Evolutionary conservation across 164 flowering plant genomes (phyloP).

Genomic region (Santalum album): DNA sequence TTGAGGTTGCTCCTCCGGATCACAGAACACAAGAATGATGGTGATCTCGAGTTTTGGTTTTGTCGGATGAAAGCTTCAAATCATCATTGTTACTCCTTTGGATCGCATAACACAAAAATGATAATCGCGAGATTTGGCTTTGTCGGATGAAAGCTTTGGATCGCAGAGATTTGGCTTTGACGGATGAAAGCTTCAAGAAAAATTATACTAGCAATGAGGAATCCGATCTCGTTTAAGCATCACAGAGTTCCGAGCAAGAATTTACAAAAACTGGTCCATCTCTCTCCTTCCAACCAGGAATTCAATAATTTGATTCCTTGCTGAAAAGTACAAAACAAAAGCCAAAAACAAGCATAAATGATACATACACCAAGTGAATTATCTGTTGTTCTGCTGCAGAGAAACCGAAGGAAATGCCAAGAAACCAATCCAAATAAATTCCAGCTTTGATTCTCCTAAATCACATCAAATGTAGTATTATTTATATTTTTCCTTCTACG

Average conservation of each 20-base stretch:
- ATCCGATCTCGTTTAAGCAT: constrained; percentile 49
- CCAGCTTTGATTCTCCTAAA: no score
- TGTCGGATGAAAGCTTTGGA: constrained; percentile 59
- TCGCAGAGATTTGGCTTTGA: no score
- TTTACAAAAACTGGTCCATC: constrained; percentile 48
- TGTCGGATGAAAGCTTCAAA: no score
- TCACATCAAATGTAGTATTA: not conserved
- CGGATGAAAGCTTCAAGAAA: not conserved
- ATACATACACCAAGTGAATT: no score
- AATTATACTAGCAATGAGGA: constrained; percentile 47
- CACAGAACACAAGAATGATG: no score
- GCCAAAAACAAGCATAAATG: no score
- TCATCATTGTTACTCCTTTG: no score
- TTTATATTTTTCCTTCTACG: constrained; percentile 1
- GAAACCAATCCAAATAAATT: no score
- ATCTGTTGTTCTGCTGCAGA: not conserved
- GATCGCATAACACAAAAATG: no score
- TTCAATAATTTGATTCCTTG: constrained; percentile 82
- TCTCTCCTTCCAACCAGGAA: constrained; percentile 78
- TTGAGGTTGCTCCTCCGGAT: constrained; percentile 23
- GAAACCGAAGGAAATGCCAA: not conserved
- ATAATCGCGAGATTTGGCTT: no score
- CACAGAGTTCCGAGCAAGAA: constrained; percentile 49
- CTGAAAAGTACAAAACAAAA: constrained; percentile 21
- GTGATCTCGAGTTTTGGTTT: no score